Conservation (phyloP, 2,329 filamentous ascomycete species). For the Arthrobotrys megalospora region DNA sequence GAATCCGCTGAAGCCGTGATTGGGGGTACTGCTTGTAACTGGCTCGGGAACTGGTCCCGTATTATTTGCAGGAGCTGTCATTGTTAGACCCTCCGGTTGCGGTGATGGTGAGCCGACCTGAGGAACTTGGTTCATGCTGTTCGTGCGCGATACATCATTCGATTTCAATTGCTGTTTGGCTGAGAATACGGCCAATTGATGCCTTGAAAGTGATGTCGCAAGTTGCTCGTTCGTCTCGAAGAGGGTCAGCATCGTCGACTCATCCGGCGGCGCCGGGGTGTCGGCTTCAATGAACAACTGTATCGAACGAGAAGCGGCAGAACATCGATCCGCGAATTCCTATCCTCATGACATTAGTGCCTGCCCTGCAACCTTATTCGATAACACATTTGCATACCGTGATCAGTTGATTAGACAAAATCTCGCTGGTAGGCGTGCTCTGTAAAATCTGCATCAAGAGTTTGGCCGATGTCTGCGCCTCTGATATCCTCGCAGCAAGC, state of each 20-base stretch:
- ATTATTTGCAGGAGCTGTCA: constrained; percentile 25
- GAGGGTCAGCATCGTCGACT: constrained; percentile 91
- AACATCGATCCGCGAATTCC: constrained; percentile 91
- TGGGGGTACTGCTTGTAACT: constrained; percentile 12
- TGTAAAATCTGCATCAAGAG: constrained; percentile 92
- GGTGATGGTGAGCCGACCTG: constrained; percentile 45
- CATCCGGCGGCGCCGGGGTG: constrained; percentile 80
- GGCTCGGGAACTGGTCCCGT: constrained; percentile 39
- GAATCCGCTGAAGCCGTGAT: constrained; percentile 51
- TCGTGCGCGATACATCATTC: constrained; percentile 40
- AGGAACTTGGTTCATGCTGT: constrained; percentile 40
- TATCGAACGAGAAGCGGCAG: constrained; percentile 83
- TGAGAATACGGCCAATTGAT: constrained; percentile 79
- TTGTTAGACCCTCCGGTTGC: constrained; percentile 34
- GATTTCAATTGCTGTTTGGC: constrained; percentile 48
- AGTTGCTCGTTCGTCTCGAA: constrained; percentile 96
- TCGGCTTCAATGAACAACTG: constrained; percentile 87
- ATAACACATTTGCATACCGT: constrained; percentile 67
- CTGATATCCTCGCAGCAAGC: constrained; percentile 85
- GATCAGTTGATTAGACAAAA: constrained; percentile 87
- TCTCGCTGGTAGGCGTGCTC: constrained; percentile 82
- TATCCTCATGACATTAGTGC: constrained; percentile 14
- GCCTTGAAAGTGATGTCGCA: constrained; percentile 83
- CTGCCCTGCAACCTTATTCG: background rate
- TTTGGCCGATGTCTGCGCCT: constrained; percentile 90